Evolutionary conservation across 768 basidiomycete genomes (phyloP).

Genomic region (Phlebiopsis flavidoalba): DNA sequence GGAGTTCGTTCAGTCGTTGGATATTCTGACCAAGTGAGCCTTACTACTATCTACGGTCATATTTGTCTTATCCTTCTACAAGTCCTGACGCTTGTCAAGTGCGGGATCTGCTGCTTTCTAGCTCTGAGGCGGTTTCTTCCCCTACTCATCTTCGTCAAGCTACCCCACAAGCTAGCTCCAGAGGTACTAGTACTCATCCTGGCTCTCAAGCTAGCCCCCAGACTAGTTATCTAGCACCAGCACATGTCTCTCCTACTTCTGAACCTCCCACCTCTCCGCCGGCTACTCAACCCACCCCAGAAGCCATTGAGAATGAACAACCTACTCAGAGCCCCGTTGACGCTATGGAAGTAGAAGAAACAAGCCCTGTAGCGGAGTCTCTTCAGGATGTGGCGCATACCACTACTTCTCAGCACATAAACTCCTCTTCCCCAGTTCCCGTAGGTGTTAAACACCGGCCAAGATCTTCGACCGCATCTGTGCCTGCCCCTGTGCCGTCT

Average conservation of each 20-base stretch:
- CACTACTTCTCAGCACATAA: background rate
- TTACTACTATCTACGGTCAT: background rate
- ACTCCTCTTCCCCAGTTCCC: background rate
- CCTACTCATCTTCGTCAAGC: background rate
- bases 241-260: conserved; percentile 19
- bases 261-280: conserved; percentile 17
- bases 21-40: conserved; percentile 47
- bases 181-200: background rate
- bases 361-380: background rate
- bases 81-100: background rate
- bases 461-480: background rate
- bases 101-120: background rate
- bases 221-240: background rate
- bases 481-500: background rate
- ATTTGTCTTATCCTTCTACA: background rate
- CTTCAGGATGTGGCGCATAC: background rate
- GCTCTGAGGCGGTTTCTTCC: background rate
- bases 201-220: background rate
- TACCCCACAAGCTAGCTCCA: background rate
- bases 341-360: background rate
- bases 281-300: background rate
- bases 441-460: background rate
- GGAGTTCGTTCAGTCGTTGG: conserved; percentile 51
- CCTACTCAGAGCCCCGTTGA: background rate
- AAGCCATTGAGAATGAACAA: background rate